A percentile compares a stretch with the other conserved stretches of the same genome.
Conservation (phyloP, 2,329 filamentous ascomycete genomes). For the Colletotrichum aenigma region DNA sequence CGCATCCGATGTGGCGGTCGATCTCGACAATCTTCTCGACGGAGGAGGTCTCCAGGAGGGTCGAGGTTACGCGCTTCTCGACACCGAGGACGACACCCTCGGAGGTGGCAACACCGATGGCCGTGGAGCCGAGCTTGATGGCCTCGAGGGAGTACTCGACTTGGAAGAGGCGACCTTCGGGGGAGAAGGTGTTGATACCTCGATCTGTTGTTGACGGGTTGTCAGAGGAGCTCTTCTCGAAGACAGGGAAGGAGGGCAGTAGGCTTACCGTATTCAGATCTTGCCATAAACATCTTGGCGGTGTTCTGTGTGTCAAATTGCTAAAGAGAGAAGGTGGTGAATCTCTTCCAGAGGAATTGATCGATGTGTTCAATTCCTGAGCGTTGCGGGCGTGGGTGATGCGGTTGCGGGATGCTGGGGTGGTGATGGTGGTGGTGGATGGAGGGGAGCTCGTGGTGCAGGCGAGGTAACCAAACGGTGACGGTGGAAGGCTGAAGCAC, state of each 20-base stretch:
- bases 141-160: slow-evolving; percentile 99
- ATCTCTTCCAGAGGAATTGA: background rate
- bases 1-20: slow-evolving; percentile 97
- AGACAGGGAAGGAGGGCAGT: slow-evolving; percentile 23
- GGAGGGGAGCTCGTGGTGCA: slow-evolving; percentile 19
- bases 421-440: background rate
- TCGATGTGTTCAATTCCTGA: background rate
- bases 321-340: background rate
- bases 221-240: slow-evolving; percentile 36
- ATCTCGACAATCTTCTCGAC: slow-evolving; percentile 99
- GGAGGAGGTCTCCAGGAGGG: slow-evolving; percentile 94
- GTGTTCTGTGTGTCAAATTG: slow-evolving; percentile 33
- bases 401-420: background rate
- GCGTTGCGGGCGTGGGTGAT: background rate
- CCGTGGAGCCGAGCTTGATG: slow-evolving; percentile 98
- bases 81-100: slow-evolving; percentile 96
- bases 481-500: slow-evolving; percentile 12
- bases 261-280: slow-evolving; percentile 96
- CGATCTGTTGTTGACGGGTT: slow-evolving; percentile 7
- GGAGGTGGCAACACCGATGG: slow-evolving; percentile 95
- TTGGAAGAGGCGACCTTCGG: slow-evolving; percentile 99
- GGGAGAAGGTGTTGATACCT: slow-evolving; percentile 82
- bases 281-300: slow-evolving; percentile 97
- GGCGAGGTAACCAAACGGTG: slow-evolving; percentile 16
- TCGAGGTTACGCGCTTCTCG: slow-evolving; percentile 98